Evolutionary conservation across 768 basidiomycete genomes (phyloP), one percentile per base, ranked within the genome.

Genomic region (Russula sp.): DNA sequence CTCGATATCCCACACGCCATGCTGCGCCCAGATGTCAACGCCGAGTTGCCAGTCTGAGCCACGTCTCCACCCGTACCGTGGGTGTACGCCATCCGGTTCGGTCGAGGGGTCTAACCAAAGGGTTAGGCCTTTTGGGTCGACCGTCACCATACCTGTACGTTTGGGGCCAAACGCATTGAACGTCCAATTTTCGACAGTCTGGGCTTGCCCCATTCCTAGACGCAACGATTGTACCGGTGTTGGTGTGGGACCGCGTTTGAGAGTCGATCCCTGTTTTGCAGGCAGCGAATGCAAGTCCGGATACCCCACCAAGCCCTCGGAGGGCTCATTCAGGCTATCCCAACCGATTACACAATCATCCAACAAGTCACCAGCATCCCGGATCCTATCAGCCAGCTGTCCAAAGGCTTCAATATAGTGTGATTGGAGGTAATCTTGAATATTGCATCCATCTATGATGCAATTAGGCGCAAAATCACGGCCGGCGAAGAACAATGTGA

Each of bases 301-400:
- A 73, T 87, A 87, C 2, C 80, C 83, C 39, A 85, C 79, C 43
- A 91, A 78, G 0, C 97, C 97, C 66, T 95, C 90, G 41, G 84
- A 85, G 0, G 97, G 96, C 72, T 99, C 97, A 72, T 99, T 98
- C 73, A 98, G 75, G 67, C 86, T 88, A 71, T 99, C 97, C 97
- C 96, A 98, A 0, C 97, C 97, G 51, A 98, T 87, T 11, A 99
- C 82, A 66, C 93, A 94, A 43, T 85, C 84, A 35, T 98, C 94
- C 22, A 90, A 71, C 41, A 98, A 73, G 38, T 82, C 86, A 0
- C 87, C 88, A 0, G 85, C 86, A n/a, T 84, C 84, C 6, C 78
- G 75, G 55, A 97, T 86, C 39, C 82, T 79, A 71, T 92, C 86
- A 0, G 89, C 92, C 32, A 97, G 79, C 43, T 76, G 76, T 3